These are phyloP conservation scores for Ceratocystis eucalypticola DNA, from an alignment of 2,329 filamentous ascomycete species.

Conservation along the genomic window DNA sequence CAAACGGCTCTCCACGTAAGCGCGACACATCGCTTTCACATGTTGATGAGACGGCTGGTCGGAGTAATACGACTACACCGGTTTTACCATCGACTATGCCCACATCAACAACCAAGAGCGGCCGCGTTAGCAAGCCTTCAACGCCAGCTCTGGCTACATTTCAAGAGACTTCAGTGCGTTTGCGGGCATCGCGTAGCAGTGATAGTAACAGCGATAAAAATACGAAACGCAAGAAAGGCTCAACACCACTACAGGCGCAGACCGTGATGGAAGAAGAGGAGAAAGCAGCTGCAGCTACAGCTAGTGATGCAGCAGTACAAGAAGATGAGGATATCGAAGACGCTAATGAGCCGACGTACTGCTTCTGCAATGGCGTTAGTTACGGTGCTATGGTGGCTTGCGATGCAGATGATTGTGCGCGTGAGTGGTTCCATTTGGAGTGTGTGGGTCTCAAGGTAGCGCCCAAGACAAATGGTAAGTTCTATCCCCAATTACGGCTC, in stretches of 20 bases:
- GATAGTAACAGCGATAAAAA: conserved; percentile 24
- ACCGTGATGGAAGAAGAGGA: conserved; percentile 14
- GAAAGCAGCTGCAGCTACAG: conserved; percentile 28
- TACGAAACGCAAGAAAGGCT: conserved; percentile 18
- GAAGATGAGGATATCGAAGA: conserved; percentile 47
- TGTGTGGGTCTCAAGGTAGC: conserved; percentile 69
- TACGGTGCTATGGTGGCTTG: conserved; percentile 79
- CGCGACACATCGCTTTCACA: conserved; percentile 10
- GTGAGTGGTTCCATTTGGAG: conserved; percentile 73
- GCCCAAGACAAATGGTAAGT: conserved; percentile 61
- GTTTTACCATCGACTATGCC: conserved; percentile 30
- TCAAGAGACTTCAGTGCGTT: conserved; percentile 37
- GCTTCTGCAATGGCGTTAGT: conserved; percentile 66
- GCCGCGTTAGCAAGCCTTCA: conserved; percentile 52
- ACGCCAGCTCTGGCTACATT: conserved; percentile 49
- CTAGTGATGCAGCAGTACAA: conserved; percentile 11
- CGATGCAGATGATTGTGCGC: conserved; percentile 56
- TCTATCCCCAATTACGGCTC: conserved; percentile 2
- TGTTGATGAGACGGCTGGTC: conserved; percentile 14
- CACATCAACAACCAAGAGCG: conserved; percentile 49
- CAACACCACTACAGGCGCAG: conserved; percentile 12
- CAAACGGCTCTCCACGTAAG: conserved; percentile 13
- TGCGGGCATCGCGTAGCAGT: conserved; percentile 39
- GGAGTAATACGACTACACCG: conserved; percentile 28
- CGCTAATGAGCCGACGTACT: conserved; percentile 60